These are phyloP conservation scores for Xylaria castorea DNA, from an alignment of 495 filamentous ascomycete genomes.

Conservation along the genomic window DNA sequence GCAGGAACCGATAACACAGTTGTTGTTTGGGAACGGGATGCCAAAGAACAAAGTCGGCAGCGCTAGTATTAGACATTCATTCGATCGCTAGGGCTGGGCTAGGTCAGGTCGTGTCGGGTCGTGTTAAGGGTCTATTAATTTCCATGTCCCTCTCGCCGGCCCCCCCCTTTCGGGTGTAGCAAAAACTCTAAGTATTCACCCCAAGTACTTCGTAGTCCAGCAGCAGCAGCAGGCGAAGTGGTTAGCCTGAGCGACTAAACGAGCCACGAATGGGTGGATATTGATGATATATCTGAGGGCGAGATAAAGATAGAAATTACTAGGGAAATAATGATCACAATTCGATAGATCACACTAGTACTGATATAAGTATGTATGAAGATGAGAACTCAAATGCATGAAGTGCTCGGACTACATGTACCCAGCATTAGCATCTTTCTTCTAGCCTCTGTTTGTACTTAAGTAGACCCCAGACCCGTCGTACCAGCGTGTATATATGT, in stretches of 20 bases:
- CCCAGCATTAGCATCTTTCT: slow-evolving; percentile 2
- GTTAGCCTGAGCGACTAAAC: not conserved
- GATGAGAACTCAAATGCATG: not conserved
- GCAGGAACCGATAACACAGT: not conserved
- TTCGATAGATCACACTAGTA: not conserved
- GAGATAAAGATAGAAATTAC: not conserved
- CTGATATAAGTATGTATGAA: not conserved
- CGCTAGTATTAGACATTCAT: slow-evolving; percentile 12
- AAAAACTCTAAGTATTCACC: slow-evolving; percentile 5
- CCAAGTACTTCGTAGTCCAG: not conserved
- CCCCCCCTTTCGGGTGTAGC: not conserved
- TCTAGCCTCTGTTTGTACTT: not conserved
- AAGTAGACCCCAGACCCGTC: not conserved
- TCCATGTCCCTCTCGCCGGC: not conserved
- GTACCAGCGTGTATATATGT: not conserved
- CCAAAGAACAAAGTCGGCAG: slow-evolving; percentile 11
- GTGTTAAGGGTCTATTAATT: slow-evolving; percentile 5
- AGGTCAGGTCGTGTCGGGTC: not conserved
- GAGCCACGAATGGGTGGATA: not conserved
- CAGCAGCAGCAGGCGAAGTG: not conserved
- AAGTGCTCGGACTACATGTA: slow-evolving; percentile 8
- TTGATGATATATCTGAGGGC: not conserved
- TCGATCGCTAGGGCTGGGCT: not conserved
- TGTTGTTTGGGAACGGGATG: not conserved
- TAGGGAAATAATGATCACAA: not conserved